Evolutionary conservation across 345 rosid genomes (phyloP).

Genomic region (Gossypium ekmanianum): DNA sequence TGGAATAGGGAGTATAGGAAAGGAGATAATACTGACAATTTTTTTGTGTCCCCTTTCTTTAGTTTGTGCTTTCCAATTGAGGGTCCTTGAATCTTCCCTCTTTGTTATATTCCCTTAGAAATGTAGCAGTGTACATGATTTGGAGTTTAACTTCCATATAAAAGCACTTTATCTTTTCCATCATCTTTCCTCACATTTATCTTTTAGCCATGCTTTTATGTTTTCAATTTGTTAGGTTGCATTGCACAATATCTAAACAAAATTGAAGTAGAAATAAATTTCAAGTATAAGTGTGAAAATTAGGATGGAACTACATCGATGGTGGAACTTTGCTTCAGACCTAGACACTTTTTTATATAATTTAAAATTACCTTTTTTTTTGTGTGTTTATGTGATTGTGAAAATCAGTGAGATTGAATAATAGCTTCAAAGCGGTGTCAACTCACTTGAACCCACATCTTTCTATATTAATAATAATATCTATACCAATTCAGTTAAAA

Average conservation of each 20-base stretch:
- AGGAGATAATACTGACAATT: background rate
- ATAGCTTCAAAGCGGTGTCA: too few relatives aligned
- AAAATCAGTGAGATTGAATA: too few relatives aligned
- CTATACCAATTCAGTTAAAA: rapidly evolving
- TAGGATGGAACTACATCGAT: background rate
- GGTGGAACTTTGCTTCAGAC: too few relatives aligned
- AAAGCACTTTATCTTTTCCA: background rate
- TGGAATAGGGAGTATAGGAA: conserved; percentile 2
- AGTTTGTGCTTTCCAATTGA: background rate
- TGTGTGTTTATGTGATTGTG: too few relatives aligned
- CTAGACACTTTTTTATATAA: too few relatives aligned
- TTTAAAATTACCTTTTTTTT: too few relatives aligned
- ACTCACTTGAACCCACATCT: rapidly evolving
- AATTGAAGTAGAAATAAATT: too few relatives aligned
- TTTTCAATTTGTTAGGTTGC: background rate
- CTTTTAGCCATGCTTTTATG: background rate
- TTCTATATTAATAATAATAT: too few relatives aligned
- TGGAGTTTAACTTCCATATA: background rate
- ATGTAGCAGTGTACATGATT: conserved; percentile 10
- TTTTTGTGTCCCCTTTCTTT: background rate
- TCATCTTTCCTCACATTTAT: background rate
- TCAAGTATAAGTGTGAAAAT: background rate
- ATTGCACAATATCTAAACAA: background rate
- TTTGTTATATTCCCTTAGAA: conserved; percentile 2
- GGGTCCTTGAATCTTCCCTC: background rate